A percentile compares a stretch with the other conserved stretches of the same genome.
phyloP scores from a whole-genome alignment of 1,139 yeast genomes.

The Geotrichum siamense region DNA sequence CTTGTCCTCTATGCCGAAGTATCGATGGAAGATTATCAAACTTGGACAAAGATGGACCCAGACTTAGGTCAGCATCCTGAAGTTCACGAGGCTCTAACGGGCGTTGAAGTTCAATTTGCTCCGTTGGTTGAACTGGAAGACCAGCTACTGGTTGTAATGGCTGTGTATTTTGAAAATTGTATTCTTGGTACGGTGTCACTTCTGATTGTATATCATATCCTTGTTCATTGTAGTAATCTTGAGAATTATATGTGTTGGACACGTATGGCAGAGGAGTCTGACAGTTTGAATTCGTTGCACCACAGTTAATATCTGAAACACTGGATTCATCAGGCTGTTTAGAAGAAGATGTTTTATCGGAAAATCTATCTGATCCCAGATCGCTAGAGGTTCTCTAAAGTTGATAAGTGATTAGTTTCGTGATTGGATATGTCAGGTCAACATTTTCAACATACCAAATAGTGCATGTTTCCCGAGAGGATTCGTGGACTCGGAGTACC shows the following conservation, averaged over 20 bases:
- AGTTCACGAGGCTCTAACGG: conserved; percentile 41
- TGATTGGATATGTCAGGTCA: no score
- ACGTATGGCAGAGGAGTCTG: background rate
- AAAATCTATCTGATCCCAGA: conserved; percentile 10
- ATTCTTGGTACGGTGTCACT: conserved; percentile 10
- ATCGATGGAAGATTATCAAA: conserved; percentile 64
- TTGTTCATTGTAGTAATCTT: background rate
- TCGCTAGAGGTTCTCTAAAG: conserved; percentile 4
- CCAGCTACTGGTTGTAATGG: background rate
- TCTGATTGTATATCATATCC: conserved; percentile 9
- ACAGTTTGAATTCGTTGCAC: conserved; percentile 1
- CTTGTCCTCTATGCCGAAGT: conserved; percentile 61
- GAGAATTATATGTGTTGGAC: conserved; percentile 2
- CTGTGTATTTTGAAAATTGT: background rate
- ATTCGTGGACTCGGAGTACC: conserved; percentile 6
- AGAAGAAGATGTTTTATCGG: conserved; percentile 13
- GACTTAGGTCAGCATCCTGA: conserved; percentile 33
- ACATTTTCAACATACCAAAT: conserved; percentile 1
- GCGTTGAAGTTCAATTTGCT: conserved; percentile 30
- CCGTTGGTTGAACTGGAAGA: background rate
- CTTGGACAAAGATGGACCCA: conserved; percentile 31
- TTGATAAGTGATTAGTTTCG: background rate
- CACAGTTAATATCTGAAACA: conserved; percentile 6
- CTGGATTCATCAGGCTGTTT: conserved; percentile 12
- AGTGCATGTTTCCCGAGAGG: background rate